Conservation (phyloP, 2,329 filamentous ascomycete genomes). For the Metarhizium album region DNA sequence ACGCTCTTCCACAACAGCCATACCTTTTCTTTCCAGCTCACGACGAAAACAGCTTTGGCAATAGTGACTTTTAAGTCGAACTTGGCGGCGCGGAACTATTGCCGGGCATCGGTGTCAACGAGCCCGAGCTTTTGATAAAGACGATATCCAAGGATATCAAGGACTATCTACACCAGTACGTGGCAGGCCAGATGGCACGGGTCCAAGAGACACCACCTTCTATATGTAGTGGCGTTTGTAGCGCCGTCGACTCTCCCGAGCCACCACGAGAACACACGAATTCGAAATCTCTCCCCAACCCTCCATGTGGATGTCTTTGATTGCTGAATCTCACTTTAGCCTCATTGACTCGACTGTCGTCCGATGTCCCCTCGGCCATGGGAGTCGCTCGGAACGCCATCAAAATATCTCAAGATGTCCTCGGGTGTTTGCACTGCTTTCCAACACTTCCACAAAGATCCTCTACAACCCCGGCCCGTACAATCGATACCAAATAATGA, state of each 20-base stretch:
- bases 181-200: slow-evolving; percentile 12
- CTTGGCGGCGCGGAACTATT: slow-evolving; percentile 19
- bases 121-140: slow-evolving; percentile 16
- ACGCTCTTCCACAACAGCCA: slow-evolving; percentile 1
- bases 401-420: slow-evolving; percentile 37
- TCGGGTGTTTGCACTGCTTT: slow-evolving; percentile 41
- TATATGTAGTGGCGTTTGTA: slow-evolving; percentile 14
- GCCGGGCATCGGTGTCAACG: slow-evolving; percentile 22
- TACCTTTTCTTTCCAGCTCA: slow-evolving; percentile 10
- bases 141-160: slow-evolving; percentile 20
- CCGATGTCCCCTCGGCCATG: slow-evolving; percentile 35
- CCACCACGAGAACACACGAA: slow-evolving; percentile 2
- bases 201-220: slow-evolving; percentile 12
- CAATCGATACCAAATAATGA: slow-evolving; percentile 46
- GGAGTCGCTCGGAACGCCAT: slow-evolving; percentile 35
- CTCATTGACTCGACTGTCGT: slow-evolving; percentile 35
- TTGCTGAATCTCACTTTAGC: slow-evolving; percentile 40
- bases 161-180: slow-evolving; percentile 16
- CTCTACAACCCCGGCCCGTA: slow-evolving; percentile 27
- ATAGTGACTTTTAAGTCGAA: slow-evolving; percentile 7
- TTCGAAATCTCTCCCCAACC: slow-evolving; percentile 17
- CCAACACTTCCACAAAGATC: slow-evolving; percentile 24
- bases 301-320: slow-evolving; percentile 36
- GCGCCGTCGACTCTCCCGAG: slow-evolving; percentile 9
- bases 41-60: slow-evolving; percentile 3